A percentile compares a stretch with the other conserved stretches of the same genome.
phyloP scores from a whole-genome alignment of 2,329 filamentous ascomycete genomes.

The Curvularia verruculosa region DNA sequence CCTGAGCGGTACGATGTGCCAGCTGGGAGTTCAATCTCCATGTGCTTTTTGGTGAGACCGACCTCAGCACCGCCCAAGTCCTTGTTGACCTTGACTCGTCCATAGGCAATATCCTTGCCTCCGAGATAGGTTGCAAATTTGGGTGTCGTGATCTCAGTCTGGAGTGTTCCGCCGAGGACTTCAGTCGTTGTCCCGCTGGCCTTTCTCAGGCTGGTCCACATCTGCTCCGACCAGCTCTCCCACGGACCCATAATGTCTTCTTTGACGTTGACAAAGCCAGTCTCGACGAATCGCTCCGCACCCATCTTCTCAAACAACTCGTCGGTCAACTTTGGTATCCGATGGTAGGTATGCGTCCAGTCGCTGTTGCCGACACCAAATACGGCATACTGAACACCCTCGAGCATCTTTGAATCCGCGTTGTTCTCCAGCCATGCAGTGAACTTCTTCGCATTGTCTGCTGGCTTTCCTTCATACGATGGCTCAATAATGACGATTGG shows the following conservation, averaged over 20 bases:
- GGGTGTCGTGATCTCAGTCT: constrained; percentile 7
- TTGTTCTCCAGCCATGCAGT: constrained; percentile 68
- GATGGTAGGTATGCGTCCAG: constrained; percentile 67
- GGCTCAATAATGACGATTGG: constrained; percentile 72
- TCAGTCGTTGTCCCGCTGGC: constrained; percentile 9
- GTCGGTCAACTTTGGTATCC: constrained; percentile 69
- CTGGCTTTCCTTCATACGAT: constrained; percentile 75
- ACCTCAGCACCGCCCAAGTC: constrained; percentile 15
- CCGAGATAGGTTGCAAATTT: constrained; percentile 15
- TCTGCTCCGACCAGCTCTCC: constrained; percentile 12
- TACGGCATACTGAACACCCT: constrained; percentile 66
- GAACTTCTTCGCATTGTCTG: constrained; percentile 74
- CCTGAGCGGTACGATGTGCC: constrained; percentile 67
- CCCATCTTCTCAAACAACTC: constrained; percentile 59
- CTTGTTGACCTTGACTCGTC: constrained; percentile 33
- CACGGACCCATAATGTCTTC: constrained; percentile 12
- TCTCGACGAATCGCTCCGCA: constrained; percentile 38
- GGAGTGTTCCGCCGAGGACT: constrained; percentile 6
- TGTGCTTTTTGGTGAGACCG: constrained; percentile 13
- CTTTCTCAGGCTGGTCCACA: constrained; percentile 11
- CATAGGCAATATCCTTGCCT: constrained; percentile 13
- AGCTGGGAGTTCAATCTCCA: constrained; percentile 38
- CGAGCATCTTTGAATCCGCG: constrained; percentile 56
- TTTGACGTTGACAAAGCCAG: constrained; percentile 12
- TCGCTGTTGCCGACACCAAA: constrained; percentile 71